A percentile compares a stretch with the other conserved stretches of the same genome.
phyloP scores from a whole-genome alignment of 2,329 filamentous ascomycete species.

The Bertia moriformis region DNA sequence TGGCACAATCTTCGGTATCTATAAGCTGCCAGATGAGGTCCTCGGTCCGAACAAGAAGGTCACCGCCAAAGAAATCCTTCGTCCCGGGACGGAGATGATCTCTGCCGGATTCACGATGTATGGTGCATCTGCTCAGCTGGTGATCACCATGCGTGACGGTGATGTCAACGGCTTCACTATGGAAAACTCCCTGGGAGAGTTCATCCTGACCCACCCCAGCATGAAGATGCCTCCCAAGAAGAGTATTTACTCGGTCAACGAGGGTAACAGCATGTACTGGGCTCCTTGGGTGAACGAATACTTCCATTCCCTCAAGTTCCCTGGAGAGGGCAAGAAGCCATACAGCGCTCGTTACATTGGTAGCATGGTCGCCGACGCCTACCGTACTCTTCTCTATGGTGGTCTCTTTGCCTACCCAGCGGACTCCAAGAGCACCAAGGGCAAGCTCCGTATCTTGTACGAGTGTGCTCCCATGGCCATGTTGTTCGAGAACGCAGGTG shows the following conservation, averaged over 20 bases:
- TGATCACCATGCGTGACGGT: conserved; percentile 90
- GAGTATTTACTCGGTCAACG: conserved; percentile 93
- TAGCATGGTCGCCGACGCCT: conserved; percentile 96
- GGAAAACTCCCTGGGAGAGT: conserved; percentile 91
- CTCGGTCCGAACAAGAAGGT: conserved; percentile 38
- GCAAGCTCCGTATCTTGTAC: conserved; percentile 91
- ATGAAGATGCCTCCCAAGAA: conserved; percentile 74
- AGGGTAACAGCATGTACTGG: conserved; percentile 97
- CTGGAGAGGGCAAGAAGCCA: conserved; percentile 39
- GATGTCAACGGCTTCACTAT: conserved; percentile 94
- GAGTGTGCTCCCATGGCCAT: conserved; percentile 98
- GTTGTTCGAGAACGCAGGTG: conserved; percentile 95
- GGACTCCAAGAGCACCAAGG: conserved; percentile 96
- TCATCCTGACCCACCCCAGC: conserved; percentile 91
- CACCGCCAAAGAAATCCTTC: conserved; percentile 72
- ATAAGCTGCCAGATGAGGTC: conserved; percentile 59
- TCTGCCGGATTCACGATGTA: conserved; percentile 99
- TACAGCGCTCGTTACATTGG: conserved; percentile 94
- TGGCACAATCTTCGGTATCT: conserved; percentile 90
- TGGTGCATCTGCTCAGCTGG: conserved; percentile 86
- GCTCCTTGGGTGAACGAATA: conserved; percentile 74
- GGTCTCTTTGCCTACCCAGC: conserved; percentile 96
- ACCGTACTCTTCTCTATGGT: conserved; percentile 86
- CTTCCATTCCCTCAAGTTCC: conserved; percentile 73
- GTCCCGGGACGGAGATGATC: conserved; percentile 78